A percentile compares a stretch with the other conserved stretches of the same genome.
Conservation (phyloP, 805 yeast genomes). For the Candida dajiaensis region DNA sequence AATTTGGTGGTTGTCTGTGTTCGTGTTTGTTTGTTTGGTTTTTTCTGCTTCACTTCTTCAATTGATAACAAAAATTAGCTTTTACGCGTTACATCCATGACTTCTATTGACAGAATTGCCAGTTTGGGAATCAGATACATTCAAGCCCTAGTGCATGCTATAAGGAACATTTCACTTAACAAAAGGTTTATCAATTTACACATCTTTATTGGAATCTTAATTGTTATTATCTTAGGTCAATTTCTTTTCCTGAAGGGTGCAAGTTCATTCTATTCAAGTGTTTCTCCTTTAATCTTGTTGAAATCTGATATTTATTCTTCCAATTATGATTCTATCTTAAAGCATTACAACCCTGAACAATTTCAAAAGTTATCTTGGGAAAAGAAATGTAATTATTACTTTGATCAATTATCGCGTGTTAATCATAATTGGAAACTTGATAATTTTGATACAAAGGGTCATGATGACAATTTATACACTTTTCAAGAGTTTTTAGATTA, state of each 20-base stretch:
- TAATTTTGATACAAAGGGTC: conserved; percentile 15
- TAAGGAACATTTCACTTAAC: conserved; percentile 8
- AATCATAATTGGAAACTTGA: conserved; percentile 17
- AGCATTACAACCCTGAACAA: background rate
- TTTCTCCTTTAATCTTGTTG: conserved; percentile 8
- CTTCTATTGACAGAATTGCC: background rate
- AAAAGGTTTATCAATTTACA: conserved; percentile 18
- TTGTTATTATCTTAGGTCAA: conserved; percentile 11
- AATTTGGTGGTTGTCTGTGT: too few relatives aligned
- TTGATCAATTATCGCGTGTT: conserved; percentile 5
- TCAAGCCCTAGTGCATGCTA: conserved; percentile 1
- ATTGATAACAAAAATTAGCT: too few relatives aligned
- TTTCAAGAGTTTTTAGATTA: conserved; percentile 11
- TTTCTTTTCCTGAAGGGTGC: conserved; percentile 3
- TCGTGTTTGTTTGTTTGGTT: too few relatives aligned
- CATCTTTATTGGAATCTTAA: conserved; percentile 11
- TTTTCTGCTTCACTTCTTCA: too few relatives aligned
- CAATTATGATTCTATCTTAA: conserved; percentile 11
- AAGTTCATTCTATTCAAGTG: background rate
- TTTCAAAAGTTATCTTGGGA: conserved; percentile 7
- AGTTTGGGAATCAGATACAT: conserved; percentile 4
- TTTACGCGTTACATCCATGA: too few relatives aligned
- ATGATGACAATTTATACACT: conserved; percentile 16
- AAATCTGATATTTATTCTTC: conserved; percentile 15
- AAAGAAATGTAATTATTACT: conserved; percentile 16